Evolutionary conservation across 148 eudicot species (phyloP), one percentile per base, ranked within the genome.

Genomic region (Talinum fruticosum): DNA sequence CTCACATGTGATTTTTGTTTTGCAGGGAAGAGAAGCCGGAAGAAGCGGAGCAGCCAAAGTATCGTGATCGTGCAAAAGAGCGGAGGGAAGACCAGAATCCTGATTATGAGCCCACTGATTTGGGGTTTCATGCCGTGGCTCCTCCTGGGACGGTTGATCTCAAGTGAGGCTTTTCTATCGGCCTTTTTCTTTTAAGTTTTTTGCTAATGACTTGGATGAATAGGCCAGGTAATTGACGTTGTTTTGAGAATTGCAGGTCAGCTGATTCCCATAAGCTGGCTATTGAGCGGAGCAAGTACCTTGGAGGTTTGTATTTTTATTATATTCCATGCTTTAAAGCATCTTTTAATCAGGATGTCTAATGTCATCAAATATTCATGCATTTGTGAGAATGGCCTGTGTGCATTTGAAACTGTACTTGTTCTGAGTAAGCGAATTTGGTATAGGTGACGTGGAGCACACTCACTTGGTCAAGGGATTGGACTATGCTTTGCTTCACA

Each of bases 281-380:
- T 41, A 95, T 95, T 64, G 99, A 95, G 88, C 92, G 92, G 93
- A 95, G 99, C 88, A 95, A 95, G 84, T 95, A 95, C 79, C 99
- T 95, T 86, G 99, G 99, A 92, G 99, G 98, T 95, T 82, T 49
- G 81, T 77, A 66, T 71, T 36, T 54, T 36, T 28, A 61, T 35
- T 44, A 30, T 74, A 66, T 29, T 49, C 37, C 21, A 74, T 62
- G 10, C 49, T 54, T 73, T 70, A 7, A 66, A 47, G 21, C 12
- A 72, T 28, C 65, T 57, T 57, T 57, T 57, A 57, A 57, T 4
- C n/a, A 57, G 64, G 8, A 57, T 57, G 8, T 8, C 28, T n/a
- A 57, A 1, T 5, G 23, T 57, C 6, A 28, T 21, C n/a, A 5
- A 57, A 57, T 57, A n/a, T 57, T 57, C 10, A 28, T 28, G 18